Base-by-base conservation (phyloP, 257 asterid genomes). In the Phtheirospermum japonicum region DNA sequence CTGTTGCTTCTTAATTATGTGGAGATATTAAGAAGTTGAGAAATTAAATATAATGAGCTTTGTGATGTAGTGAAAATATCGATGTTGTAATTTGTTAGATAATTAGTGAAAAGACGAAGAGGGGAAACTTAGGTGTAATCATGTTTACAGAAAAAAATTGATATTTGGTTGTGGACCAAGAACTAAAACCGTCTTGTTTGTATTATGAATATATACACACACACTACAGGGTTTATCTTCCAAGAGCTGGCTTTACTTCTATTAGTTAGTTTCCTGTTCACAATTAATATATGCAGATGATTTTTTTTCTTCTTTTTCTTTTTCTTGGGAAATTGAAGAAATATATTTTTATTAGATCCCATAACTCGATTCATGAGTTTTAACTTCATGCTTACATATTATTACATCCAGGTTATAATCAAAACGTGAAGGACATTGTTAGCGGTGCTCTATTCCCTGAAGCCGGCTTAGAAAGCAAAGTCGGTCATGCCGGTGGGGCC, bases 381-480 rank as follows among this genome's bases (percentile, higher is more conserved):
- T 57, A 40, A 40, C 32, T 31, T 23, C 5, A 32, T 11, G 32
- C 57, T 50, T 4, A 36, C 56, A 30, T 54, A 31, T 56, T 17
- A 3, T 48, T 30, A 13, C 57, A 17, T 76, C 73, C 64, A 89
- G 97, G 99, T 61, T 92, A 92, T 69, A 78, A 76, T 26, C 88
- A 84, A 69, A 85, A 83, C 23, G 97, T 77, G 68, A 82, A 76
- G 56, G 97, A 89, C 65, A 72, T 92, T 9, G 88, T 92, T 33
- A 83, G 79, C 49, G 89, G 96, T 7, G 97, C 97, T 17, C 79
- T 92, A 69, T 92, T 92, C 75, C 96, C 96, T 0, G 99, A 92
- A 75, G 82, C 87, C 59, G 98, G 98, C 26, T 52, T 86, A 42
- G 98, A 86, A 60, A 77, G 67, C 76, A 88, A 79, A 54, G 69